A percentile compares a stretch with the other conserved stretches of the same genome.
These are phyloP conservation scores for Tympanopsis confertula DNA, from an alignment of 2,329 filamentous ascomycete species.

Conservation along the genomic window DNA sequence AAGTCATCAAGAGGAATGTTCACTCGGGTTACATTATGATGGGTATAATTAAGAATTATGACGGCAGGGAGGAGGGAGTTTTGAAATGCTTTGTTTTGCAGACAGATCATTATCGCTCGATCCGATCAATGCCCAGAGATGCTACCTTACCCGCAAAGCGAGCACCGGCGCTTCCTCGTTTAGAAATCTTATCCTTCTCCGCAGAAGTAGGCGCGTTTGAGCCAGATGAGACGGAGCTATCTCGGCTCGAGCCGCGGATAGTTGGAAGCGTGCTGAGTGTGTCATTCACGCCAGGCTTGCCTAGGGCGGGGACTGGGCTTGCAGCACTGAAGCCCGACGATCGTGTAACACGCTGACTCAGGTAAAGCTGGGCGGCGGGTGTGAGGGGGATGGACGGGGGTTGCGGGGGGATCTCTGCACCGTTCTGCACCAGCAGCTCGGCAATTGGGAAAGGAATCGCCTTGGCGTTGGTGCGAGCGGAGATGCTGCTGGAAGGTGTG, in stretches of 20 bases:
- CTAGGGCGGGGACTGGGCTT: background rate
- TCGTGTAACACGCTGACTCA: conserved; percentile 63
- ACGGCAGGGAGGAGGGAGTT: too few relatives aligned
- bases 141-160: conserved; percentile 1
- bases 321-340: too few relatives aligned
- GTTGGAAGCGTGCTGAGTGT: background rate
- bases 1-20: too few relatives aligned
- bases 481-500: conserved; percentile 18
- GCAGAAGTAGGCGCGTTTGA: background rate
- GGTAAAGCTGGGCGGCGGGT: conserved; percentile 66
- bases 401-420: conserved; percentile 69
- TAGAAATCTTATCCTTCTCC: background rate
- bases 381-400: conserved; percentile 77
- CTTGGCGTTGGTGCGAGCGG: conserved; percentile 31
- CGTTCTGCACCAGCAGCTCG: conserved; percentile 85
- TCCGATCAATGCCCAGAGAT: background rate
- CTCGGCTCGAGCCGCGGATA: background rate
- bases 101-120: too few relatives aligned
- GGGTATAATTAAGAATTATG: too few relatives aligned
- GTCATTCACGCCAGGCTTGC: too few relatives aligned
- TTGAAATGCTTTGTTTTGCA: too few relatives aligned
- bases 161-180: conserved; percentile 1
- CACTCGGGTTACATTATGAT: too few relatives aligned
- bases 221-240: background rate
- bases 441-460: conserved; percentile 72